These are phyloP conservation scores for Macrotyloma uniflorum DNA, from an alignment of 306 rosid genomes.

Conservation along the genomic window DNA sequence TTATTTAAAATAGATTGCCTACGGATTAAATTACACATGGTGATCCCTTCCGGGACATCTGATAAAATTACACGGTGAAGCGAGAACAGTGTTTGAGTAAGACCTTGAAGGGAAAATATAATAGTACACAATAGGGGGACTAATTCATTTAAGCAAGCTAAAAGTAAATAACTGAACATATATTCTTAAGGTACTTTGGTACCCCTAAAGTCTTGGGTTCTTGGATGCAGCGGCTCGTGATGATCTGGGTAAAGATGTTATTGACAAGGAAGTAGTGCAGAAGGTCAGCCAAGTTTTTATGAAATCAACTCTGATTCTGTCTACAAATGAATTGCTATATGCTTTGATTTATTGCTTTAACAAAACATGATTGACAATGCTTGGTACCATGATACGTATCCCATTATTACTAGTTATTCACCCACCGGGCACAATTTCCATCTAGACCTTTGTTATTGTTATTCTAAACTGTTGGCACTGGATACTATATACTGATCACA, in stretches of 20 bases:
- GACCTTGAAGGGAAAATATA: constrained; percentile 17
- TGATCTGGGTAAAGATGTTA: constrained; percentile 61
- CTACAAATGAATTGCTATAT: constrained; percentile 22
- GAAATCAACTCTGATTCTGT: constrained; percentile 11
- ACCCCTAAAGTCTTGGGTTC: constrained; percentile 36
- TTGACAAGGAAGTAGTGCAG: constrained; percentile 88
- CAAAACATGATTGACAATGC: constrained; percentile 14
- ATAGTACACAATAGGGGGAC: neutral
- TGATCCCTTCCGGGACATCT: neutral
- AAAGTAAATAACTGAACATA: constrained; percentile 6
- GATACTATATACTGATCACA: constrained; percentile 20
- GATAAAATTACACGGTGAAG: neutral
- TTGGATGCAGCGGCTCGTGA: constrained; percentile 66
- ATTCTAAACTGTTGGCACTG: constrained; percentile 23
- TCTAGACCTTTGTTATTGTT: constrained; percentile 15
- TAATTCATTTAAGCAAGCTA: constrained; percentile 25
- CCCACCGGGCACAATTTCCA: neutral
- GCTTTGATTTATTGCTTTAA: constrained; percentile 33
- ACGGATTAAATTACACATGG: neutral
- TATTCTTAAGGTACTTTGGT: constrained; percentile 22
- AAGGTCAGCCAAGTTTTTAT: constrained; percentile 59
- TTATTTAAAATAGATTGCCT: neutral
- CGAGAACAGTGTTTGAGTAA: constrained; percentile 4
- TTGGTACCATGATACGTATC: constrained; percentile 15
- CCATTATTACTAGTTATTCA: constrained; percentile 4